Evolutionary conservation across 768 basidiomycete genomes (phyloP), one percentile per base, ranked within the genome.

Genomic region (Tylopilus sp.): DNA sequence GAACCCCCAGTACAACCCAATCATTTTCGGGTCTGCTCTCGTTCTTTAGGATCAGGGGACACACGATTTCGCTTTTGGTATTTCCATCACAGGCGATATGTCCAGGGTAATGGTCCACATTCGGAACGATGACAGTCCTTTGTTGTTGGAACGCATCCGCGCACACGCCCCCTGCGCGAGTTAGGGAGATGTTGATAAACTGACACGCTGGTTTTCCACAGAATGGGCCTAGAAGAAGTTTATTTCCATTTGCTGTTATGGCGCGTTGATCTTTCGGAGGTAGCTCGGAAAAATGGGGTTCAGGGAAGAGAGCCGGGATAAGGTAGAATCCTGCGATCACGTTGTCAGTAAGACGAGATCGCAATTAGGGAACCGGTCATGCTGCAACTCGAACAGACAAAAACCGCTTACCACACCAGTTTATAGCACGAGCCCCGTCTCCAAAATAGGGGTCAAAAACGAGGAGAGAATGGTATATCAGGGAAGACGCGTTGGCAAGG

Each of bases 81-180:
- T 86, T 84, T 21, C 85, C 89, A 60, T 98, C 94, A 64, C 96
- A 98, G 3, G 92, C 91, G 56, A 97, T 96, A 66, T 98, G 96
- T 0, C 95, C 93, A 1, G 91, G 91, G 64, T 93, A 93, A 11
- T 68, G 70, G 24, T 89, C 80, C 19, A 98, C 92, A 54, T 95
- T 80, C 19, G 75, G 71, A 1, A 97, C 91, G n/a, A 92, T 62
- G 6, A 91, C 48, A 0, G 86, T 81, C 57, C 74, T 63, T 40
- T 67, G 70, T 45, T 76, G 76, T 14, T 84, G 50, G 68, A 82
- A 96, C 2, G 87, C 85, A 45, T 85, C 85, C 7, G 92, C 89
- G 67, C 94, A 97, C 12, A 97, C 94, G 26, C 94, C 92, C n/a
- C 80, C 78, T 2, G 74, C 57, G 11, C 75, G 75, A 12, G 78